These are phyloP conservation scores for Oligophagozyma castellii DNA, from an alignment of 1,139 yeast genomes.

Conservation along the genomic window DNA sequence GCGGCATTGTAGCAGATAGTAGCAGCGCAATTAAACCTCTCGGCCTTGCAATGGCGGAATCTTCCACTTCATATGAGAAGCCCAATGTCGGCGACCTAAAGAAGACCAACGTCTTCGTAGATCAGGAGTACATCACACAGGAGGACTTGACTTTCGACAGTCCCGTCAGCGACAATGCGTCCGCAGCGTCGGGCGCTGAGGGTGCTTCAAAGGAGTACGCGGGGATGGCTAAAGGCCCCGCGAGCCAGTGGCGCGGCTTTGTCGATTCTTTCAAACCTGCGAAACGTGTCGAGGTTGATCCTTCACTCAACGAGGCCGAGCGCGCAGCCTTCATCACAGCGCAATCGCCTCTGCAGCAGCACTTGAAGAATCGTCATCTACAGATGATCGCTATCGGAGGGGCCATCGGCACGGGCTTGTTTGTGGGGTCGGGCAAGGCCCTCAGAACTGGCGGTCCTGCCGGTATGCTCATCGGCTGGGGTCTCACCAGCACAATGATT, in stretches of 20 bases:
- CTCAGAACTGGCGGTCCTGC: constrained; percentile 57
- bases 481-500: constrained; percentile 38
- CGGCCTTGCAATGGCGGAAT: not conserved
- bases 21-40: too few species aligned
- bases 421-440: constrained; percentile 52
- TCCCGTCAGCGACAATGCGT: constrained; percentile 1
- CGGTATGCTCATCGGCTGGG: constrained; percentile 44
- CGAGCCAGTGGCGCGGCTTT: constrained; percentile 16
- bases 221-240: not conserved
- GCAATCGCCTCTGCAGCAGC: constrained; percentile 52
- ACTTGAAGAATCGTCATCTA: constrained; percentile 50
- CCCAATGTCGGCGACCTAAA: not conserved
- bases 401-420: constrained; percentile 51
- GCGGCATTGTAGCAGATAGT: too few species aligned
- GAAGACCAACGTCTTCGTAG: constrained; percentile 1
- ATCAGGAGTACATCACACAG: constrained; percentile 5
- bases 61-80: not conserved
- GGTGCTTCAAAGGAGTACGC: not conserved
- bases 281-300: constrained; percentile 47
- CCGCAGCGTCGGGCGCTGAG: not conserved
- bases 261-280: constrained; percentile 45
- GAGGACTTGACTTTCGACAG: constrained; percentile 5
- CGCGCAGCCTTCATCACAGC: constrained; percentile 55
- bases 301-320: constrained; percentile 52
- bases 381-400: constrained; percentile 62